phyloP scores from a whole-genome alignment of 768 basidiomycete species.

The Termitomyces sp. region DNA sequence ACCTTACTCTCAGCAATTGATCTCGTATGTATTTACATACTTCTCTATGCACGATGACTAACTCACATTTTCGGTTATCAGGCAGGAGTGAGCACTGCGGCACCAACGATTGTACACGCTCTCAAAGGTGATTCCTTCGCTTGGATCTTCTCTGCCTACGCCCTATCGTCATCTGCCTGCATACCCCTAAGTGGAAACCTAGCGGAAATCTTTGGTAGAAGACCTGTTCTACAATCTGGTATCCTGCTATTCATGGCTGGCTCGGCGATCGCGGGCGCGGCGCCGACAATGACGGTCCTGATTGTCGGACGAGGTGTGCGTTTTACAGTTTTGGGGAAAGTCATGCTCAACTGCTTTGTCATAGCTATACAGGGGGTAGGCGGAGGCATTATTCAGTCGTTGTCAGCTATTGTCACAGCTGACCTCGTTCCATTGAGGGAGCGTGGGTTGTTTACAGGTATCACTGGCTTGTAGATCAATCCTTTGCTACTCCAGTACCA shows the following conservation, averaged over 20 bases:
- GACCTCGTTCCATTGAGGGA: no score
- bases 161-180: constrained; percentile 22
- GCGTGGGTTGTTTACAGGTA: no score
- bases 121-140: constrained; percentile 20
- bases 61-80: not conserved
- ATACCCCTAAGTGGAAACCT: constrained; percentile 25
- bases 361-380: no score
- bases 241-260: constrained; percentile 6
- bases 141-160: constrained; percentile 21
- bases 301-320: no score
- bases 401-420: no score
- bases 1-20: constrained; percentile 6
- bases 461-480: no score
- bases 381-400: no score
- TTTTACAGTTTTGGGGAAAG: no score
- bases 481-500: no score
- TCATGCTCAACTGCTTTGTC: no score
- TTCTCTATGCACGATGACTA: not conserved
- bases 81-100: constrained; percentile 22
- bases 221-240: not conserved
- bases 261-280: constrained; percentile 2
- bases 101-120: constrained; percentile 23
- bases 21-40: not conserved
- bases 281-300: not conserved
- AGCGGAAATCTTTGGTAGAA: constrained; percentile 19